Evolutionary conservation across 768 basidiomycete genomes (phyloP), one percentile per base, ranked within the genome.

Genomic region (Tulasnella sp.): DNA sequence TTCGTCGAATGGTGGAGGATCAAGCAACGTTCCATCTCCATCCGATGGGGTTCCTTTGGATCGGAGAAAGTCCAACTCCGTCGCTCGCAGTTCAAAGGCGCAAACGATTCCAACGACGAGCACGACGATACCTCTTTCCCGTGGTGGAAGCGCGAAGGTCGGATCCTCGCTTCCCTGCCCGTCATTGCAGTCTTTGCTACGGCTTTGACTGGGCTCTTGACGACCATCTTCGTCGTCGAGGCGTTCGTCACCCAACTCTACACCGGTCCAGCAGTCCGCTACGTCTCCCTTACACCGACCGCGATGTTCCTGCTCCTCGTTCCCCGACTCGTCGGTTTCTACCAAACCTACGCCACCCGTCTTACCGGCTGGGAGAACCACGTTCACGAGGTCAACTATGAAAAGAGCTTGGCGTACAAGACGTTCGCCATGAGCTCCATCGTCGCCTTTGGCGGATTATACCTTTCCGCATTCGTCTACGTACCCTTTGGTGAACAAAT

Each of bases 1-100:
- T 97, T 96, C 80, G 91, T 96, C 78, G 96, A 98, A 82, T 91
- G 90, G 85, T 99, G 97, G 97, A 88, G 92, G 37, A 87, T 97
- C 45, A 89, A 89, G 76, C 93, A 99, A 83, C 89, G 91, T 22
- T 89, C 91, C 52, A 85, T 97, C n/a, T 89, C 93, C 1, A 87
- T 95, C 68, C 86, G 89, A 38, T 96, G 93, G 86, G 91, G 92
- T 4, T 93, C 92, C 0, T 88, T 89, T 36, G 92, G 92, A 29
- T 89, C 91, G 0, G 89, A 90, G 82, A 88, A 87, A 38, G 92
- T 93, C 8, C 94, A 95, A 81, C 89, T 89, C 78, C 87, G 88
- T 19, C 88, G 92, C 31, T 88, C 88, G 0, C 87, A 89, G 67
- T 89, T 89, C 80, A 82, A 83, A 39, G 84, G 85, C 2, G 81